Base-by-base conservation (phyloP, 1,284 basidiomycete genomes). In the Entoloma clypeatum region DNA sequence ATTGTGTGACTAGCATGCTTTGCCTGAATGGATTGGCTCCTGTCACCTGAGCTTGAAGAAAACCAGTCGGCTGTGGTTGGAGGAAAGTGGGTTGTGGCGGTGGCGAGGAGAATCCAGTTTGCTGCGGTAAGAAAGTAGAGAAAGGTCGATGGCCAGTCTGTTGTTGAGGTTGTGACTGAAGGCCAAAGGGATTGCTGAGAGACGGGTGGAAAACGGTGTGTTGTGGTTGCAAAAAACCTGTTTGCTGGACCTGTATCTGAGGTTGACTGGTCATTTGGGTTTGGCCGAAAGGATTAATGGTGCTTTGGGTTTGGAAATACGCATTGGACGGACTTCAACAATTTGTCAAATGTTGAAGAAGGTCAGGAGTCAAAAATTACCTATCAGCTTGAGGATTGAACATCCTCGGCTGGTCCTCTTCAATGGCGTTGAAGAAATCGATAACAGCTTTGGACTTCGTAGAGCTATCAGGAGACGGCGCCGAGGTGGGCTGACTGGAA, bases 381-480 rank as follows among this genome's bases (percentile, higher is more conserved):
- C 74, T 80, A 51, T 72, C 71, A 3, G 72, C 71, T 50, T 74
- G 70, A 2, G 79, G 74, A 50, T 81, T 80, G 59, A 86, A 87
- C 70, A 83, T 81, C n/a, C 75, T 74, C 5, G 79, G 69, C 57
- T 89, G 84, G 44, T 89, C 82, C 39, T 81, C 77, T 61, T 97
- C 93, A 53, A 99, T 96, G 11, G 89, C 81, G 36, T 77, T 71
- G 66, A 99, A 97, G 70, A 99, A 96, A 65, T 99, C 96, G 25
- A 84, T 67, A 41, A 89, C 72, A 14, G 72, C 70, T 43, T 74
- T 57, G n/a, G n/a, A n/a, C 42, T 41, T 10, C 21, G 31, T 14
- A 36, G 32, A 18, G 28, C 24, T 16, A 48, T 45, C 17, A 50
- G 14, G 19, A 47, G 54, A 32, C 46, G 41, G 49, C 19, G 57